These are phyloP conservation scores for Citrullus mucosospermus DNA, from an alignment of 306 rosid genomes.

Conservation along the genomic window DNA sequence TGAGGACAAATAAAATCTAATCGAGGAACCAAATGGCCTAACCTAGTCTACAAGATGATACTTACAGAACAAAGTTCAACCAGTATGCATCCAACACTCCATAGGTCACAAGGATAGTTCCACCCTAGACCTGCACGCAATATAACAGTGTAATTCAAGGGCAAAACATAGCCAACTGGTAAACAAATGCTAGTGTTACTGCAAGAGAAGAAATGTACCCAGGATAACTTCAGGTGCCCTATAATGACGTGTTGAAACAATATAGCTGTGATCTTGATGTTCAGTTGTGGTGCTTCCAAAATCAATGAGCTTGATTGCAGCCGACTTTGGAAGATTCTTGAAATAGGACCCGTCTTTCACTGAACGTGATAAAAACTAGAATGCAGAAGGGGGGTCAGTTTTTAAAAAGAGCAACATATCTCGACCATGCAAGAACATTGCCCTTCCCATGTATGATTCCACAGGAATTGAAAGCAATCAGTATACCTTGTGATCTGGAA, in stretches of 20 bases:
- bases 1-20: not conserved
- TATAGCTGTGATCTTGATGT: conserved; percentile 68
- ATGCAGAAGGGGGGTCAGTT: conserved; percentile 9
- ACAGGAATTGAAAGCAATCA: not conserved
- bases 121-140: conserved; percentile 69
- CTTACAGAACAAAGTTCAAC: conserved; percentile 88
- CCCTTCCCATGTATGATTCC: not conserved
- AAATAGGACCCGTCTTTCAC: conserved; percentile 57
- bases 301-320: conserved; percentile 76
- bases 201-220: conserved; percentile 29
- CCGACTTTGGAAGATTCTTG: conserved; percentile 67
- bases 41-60: conserved; percentile 3
- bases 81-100: conserved; percentile 85
- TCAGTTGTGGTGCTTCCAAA: conserved; percentile 78
- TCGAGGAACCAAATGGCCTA: not conserved
- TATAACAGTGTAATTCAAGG: conserved; percentile 2
- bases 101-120: conserved; percentile 77
- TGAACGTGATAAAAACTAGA: conserved; percentile 47
- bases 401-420: not conserved
- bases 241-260: conserved; percentile 80
- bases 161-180: not conserved
- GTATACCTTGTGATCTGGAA: conserved; percentile 65
- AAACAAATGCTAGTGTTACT: not conserved
- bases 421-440: not conserved
- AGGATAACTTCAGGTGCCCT: conserved; percentile 77